Conservation (phyloP, 768 basidiomycete genomes). For the Tricholoma sp. region DNA sequence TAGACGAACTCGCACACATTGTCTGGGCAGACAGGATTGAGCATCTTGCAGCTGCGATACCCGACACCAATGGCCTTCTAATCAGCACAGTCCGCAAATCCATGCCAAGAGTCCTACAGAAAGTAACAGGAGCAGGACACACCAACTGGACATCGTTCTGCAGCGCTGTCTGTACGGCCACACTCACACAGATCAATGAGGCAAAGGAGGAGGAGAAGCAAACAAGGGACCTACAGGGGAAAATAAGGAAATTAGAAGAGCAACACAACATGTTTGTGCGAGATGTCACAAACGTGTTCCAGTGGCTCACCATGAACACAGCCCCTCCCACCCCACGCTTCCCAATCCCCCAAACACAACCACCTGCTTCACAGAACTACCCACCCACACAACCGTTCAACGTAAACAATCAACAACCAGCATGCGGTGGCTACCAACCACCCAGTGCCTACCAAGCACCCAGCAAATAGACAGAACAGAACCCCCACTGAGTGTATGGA, state of each 20-base stretch:
- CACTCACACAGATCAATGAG: neutral
- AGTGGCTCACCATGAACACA: neutral
- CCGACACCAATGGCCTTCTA: neutral
- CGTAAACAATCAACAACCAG: neutral
- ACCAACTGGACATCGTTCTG: neutral
- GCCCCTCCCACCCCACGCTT: neutral
- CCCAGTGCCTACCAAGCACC: neutral
- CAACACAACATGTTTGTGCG: neutral
- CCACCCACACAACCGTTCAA: neutral
- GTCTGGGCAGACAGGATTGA: conserved; percentile 11
- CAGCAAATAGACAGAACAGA: neutral
- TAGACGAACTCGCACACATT: conserved; percentile 11
- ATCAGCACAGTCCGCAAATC: neutral
- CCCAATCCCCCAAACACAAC: neutral
- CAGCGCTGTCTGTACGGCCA: neutral
- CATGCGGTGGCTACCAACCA: too few species aligned
- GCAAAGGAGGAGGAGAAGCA: neutral
- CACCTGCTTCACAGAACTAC: neutral
- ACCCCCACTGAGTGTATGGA: neutral
- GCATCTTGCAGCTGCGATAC: neutral
- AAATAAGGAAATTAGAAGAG: neutral
- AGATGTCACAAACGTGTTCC: neutral
- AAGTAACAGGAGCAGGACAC: neutral
- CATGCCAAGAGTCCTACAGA: neutral
- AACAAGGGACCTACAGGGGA: neutral